Evolutionary conservation across 2,329 filamentous ascomycete genomes (phyloP).

Genomic region (Penicillium sp.): DNA sequence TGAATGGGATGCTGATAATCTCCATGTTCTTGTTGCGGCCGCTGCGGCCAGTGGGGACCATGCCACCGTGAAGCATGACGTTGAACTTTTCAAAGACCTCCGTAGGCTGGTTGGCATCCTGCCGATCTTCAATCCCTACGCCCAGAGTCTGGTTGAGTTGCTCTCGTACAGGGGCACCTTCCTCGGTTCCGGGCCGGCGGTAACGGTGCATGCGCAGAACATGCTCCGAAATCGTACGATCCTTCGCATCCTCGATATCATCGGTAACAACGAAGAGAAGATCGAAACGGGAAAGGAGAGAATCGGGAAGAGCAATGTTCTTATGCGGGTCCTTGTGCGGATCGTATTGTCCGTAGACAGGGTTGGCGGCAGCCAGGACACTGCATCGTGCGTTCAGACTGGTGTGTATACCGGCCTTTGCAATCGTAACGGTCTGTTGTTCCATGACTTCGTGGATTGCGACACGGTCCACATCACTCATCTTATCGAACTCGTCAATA

Average conservation of each 20-base stretch:
- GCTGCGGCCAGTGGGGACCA: constrained; percentile 72
- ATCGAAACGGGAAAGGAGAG: constrained; percentile 96
- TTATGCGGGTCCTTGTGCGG: constrained; percentile 98
- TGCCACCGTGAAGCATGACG: constrained; percentile 88
- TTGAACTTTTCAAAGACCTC: constrained; percentile 97
- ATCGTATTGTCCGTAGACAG: constrained; percentile 97
- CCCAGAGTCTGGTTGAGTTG: constrained; percentile 77
- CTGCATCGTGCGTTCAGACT: constrained; percentile 95
- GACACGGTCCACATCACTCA: constrained; percentile 96
- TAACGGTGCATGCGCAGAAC: constrained; percentile 97
- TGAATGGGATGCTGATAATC: constrained; percentile 91
- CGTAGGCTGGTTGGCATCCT: constrained; percentile 67
- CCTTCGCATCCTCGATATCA: constrained; percentile 90
- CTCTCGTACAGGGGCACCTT: constrained; percentile 90
- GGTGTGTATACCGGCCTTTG: constrained; percentile 96
- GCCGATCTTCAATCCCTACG: constrained; percentile 74
- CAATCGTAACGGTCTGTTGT: constrained; percentile 98
- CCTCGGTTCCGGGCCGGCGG: constrained; percentile 84
- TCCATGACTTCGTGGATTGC: constrained; percentile 99
- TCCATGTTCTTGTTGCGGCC: constrained; percentile 67
- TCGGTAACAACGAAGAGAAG: constrained; percentile 95
- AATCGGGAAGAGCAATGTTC: constrained; percentile 96
- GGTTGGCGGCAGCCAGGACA: constrained; percentile 93
- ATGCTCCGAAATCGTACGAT: constrained; percentile 90
- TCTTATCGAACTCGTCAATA: constrained; percentile 99